Evolutionary conservation across 352 stramenopile species (phyloP), one percentile per base, ranked within the genome.

Genomic region (Saprolegnia diclina): DNA sequence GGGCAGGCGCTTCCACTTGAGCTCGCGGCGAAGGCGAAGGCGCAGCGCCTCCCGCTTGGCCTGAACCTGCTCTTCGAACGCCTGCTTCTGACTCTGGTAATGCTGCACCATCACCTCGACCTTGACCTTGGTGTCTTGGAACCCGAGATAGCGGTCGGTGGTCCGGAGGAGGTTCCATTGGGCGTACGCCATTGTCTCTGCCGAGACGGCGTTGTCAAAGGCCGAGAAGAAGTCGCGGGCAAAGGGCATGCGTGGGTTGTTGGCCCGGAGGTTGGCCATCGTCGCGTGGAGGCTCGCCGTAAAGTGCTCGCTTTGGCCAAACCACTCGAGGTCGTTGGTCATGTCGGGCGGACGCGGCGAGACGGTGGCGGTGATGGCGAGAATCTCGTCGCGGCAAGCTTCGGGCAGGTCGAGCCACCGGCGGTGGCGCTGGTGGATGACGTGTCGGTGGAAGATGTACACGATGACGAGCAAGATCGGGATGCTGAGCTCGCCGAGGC

Each of bases 251-350:
- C 63, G 63, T 11, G 63, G 63, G 42, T 69, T 22, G 26, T 69
- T 69, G 18, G 54, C 32, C 13, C 63, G 63, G 18, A 69, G 22
- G 63, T 53, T 59, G 13, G 53, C 63, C 10, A 69, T 69, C 4
- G 63, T 69, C n/a, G 63, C 38, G 14, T 69, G 63, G n/a, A 69
- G 50, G 32, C 44, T 69, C 45, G 54, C 14, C 5, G 21, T 69
- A 26, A 69, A 69, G n/a, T 69, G 29, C 29, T 69, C 63, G 53
- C 44, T 61, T 24, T 69, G 63, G n/a, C 63, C 63, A 62, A 69
- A 69, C 63, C 63, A 69, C 29, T 69, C 63, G 53, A 69, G 19
- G 53, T 69, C 63, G 50, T 21, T 69, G 16, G n/a, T 16, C 10
- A 69, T 48, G 18, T 69, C 63, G n/a, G 63, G 16, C 21, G 42